These are phyloP conservation scores for Fusarium abutilonis DNA, from an alignment of 2,329 filamentous ascomycete species.

Conservation along the genomic window DNA sequence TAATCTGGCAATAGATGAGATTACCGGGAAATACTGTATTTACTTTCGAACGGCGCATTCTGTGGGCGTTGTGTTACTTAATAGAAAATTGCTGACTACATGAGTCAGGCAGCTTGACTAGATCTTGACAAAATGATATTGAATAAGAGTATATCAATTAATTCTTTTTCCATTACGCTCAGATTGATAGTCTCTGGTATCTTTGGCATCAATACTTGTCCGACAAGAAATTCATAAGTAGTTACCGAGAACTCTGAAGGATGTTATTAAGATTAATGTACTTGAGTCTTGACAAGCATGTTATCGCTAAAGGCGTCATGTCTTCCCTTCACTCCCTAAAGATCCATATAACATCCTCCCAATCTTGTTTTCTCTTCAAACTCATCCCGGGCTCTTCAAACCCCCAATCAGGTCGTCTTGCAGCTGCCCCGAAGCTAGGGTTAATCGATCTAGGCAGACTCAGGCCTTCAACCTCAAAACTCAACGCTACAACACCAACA, in stretches of 20 bases:
- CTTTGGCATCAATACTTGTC: no score
- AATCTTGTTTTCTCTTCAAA: slow-evolving; percentile 7
- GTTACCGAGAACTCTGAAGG: neutral
- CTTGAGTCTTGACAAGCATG: no score
- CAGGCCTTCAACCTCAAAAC: slow-evolving; percentile 28
- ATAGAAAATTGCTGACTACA: no score
- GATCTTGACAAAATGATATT: no score
- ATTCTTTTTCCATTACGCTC: slow-evolving; percentile 1
- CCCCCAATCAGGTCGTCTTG: slow-evolving; percentile 15
- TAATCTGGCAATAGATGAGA: no score
- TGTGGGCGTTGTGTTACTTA: no score
- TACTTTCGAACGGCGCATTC: no score
- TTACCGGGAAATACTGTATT: no score
- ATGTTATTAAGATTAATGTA: neutral
- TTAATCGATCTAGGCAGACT: slow-evolving; percentile 18
- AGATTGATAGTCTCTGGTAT: slow-evolving; percentile 15
- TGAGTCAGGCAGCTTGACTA: no score
- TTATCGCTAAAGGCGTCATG: no score
- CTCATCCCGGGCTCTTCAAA: neutral
- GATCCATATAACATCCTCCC: slow-evolving; percentile 17
- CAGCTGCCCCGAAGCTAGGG: slow-evolving; percentile 7
- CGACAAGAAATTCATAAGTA: no score
- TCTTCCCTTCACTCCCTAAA: neutral
- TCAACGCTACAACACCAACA: slow-evolving; percentile 11
- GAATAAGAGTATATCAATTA: no score